Base-by-base conservation (phyloP, 1,139 yeast species). In the Hanseniaspora uvarum region DNA sequence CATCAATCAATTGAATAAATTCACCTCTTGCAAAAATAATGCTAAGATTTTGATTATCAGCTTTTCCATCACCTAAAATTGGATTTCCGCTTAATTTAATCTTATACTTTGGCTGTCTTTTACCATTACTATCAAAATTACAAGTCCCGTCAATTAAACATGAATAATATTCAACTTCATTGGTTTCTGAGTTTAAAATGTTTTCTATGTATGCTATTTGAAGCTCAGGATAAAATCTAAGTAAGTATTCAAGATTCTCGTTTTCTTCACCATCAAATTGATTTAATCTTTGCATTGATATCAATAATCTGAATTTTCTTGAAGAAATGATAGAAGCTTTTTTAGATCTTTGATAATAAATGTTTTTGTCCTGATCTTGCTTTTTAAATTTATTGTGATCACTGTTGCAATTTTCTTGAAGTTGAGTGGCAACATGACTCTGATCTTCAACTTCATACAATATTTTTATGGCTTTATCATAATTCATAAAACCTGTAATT, bases 391-490 rank as follows among this genome's bases (percentile, higher is more conserved):
- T 98, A 68, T 89, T 80, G 74, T 92, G 98, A 64, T 92, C 76
- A 62, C 80, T 79, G 64, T 92, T 98, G 57, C 96, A 95, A 69
- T 92, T 94, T 62, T 98, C 98, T 63, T 97, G 97, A 69, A 86
- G 87, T 83, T 23, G n/a, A 14, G 86, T 85, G 74, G 87, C 95
- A 54, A 92, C 98, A 68, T 92, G 88, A 72, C 92, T 98, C 54
- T 98, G 98, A 73, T 92, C 92, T 73, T 92, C 98, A 66, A 92
- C 98, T 74, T 98, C 87, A 78, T 92, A 92, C 62, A 92, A 80
- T 69, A 92, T 79, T 72, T 92, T 92, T 68, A 92, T 89, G 56
- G 98, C 98, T 75, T 97, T 86, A 31, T 97, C 92, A 69, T 92
- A 92, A 73, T 92, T 92, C 98, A 92, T 92, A 76, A 92, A 92